Evolutionary conservation across 495 filamentous ascomycete species (phyloP), one percentile per base, ranked within the genome.

Genomic region (Penicillium goetzii): DNA sequence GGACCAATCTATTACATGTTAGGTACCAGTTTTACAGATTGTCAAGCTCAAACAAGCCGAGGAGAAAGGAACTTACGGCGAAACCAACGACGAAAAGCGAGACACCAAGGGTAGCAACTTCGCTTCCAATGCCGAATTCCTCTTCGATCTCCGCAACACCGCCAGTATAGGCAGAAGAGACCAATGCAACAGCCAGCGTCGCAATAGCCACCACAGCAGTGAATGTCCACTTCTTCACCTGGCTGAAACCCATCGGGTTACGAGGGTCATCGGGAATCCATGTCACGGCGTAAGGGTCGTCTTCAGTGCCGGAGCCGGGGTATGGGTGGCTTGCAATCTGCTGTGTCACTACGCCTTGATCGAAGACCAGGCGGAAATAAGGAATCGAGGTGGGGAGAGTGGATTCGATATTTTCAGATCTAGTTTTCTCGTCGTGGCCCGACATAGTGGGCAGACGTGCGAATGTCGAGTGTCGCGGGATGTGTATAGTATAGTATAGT

Each of bases 51-150:
- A 25, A 5, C 43, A 14, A 23, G 43, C 36, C 15, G 12, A 15
- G 6, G 15, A 4, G 36, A 12, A 17, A 34, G 28, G 7, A 28
- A 72, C 76, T 61, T 72, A 76, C 87, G 86, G 89, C 89, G 68
- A 92, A 91, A 3, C 90, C 90, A 17, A 91, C 59, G 23, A 92
- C 89, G 74, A 91, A 93, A 58, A 92, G 77, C 33, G 89, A 92
- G 21, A 92, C 74, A 43, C 89, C 90, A 0, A 92, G 76, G 28
- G 86, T 86, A 21, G 84, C 84, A 3, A 92, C 74, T 59, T 88
- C 86, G 3, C 78, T 71, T 41, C 83, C 82, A 43, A 89, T 80
- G n/a, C 81, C 41, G 64, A 92, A 92, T 30, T 86, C 76, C 15
- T 23, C 32, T 62, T 85, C 76, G 53, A 92, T 85, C 61, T 89